Conservation (phyloP, 2,329 filamentous ascomycete genomes). For the Scleromitrula shiraiana region DNA sequence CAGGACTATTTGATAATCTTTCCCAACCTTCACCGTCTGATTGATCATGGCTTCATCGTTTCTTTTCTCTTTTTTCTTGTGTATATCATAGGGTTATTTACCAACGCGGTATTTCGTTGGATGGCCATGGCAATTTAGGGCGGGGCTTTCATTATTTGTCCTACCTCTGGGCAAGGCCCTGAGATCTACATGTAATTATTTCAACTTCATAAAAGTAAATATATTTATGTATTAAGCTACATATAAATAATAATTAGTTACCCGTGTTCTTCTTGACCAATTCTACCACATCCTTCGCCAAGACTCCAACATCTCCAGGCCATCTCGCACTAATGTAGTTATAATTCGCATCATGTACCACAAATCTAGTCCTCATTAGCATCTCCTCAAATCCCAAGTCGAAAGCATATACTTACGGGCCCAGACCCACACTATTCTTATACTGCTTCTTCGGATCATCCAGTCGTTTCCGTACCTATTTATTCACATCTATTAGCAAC, state of each 20-base stretch:
- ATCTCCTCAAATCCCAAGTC: background rate
- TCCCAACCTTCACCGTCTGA: background rate
- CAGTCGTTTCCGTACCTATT: conserved; percentile 37
- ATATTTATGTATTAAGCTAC: too few relatives aligned
- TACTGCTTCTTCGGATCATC: conserved; percentile 36
- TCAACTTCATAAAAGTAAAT: too few relatives aligned
- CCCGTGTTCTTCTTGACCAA: conserved; percentile 29
- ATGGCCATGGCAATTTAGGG: too few relatives aligned
- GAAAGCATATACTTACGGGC: conserved; percentile 32
- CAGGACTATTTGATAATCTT: conserved; percentile 3
- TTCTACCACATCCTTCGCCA: conserved; percentile 36
- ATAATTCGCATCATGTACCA: conserved; percentile 40
- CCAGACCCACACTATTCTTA: conserved; percentile 35
- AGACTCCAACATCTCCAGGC: conserved; percentile 36
- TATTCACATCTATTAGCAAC: background rate
- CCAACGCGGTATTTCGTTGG: too few relatives aligned
- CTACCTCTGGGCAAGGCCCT: too few relatives aligned
- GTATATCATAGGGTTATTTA: too few relatives aligned
- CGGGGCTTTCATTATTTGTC: too few relatives aligned
- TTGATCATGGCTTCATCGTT: too few relatives aligned
- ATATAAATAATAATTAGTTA: too few relatives aligned
- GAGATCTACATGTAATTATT: too few relatives aligned
- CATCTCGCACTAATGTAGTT: conserved; percentile 43
- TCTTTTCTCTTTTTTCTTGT: too few relatives aligned
- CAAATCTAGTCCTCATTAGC: conserved; percentile 32